Evolutionary conservation across 345 rosid species (phyloP).

Genomic region (Rhizophora apiculata): DNA sequence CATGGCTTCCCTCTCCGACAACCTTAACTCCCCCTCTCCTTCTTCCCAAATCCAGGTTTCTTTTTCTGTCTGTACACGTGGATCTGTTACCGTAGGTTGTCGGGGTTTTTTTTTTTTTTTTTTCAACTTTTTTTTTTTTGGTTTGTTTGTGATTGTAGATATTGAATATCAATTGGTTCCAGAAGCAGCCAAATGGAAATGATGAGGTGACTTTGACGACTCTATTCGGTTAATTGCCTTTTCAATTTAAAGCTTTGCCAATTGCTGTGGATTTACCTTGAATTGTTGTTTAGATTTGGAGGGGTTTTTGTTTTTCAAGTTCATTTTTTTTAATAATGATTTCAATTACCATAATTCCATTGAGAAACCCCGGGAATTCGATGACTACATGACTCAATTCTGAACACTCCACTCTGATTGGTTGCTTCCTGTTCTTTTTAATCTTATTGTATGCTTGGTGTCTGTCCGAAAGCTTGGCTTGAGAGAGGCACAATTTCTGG

Average conservation of each 20-base stretch:
- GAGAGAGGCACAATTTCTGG: too few species aligned
- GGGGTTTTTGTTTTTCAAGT: too few species aligned
- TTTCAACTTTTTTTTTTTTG: conserved; percentile 13
- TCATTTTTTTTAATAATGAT: too few species aligned
- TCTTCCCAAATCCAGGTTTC: conserved; percentile 82
- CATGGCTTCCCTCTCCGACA: conserved; percentile 78
- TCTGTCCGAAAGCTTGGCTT: too few species aligned
- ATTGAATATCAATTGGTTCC: conserved; percentile 79
- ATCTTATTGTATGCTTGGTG: too few species aligned
- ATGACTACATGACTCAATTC: too few species aligned
- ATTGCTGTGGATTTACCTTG: not conserved
- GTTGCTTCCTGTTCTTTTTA: too few species aligned
- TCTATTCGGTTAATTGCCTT: not conserved
- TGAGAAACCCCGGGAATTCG: too few species aligned
- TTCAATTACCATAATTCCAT: too few species aligned
- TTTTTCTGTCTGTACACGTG: not conserved
- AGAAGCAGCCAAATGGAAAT: conserved; percentile 80
- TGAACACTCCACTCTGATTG: too few species aligned
- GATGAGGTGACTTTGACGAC: conserved; percentile 61
- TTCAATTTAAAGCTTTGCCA: too few species aligned
- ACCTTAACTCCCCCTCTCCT: conserved; percentile 72
- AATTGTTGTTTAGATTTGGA: not conserved
- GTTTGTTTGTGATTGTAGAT: conserved; percentile 43
- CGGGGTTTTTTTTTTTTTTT: not conserved
- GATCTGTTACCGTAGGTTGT: conserved; percentile 16